Percentiles rank a stretch among this genome's conserved stretches.
phyloP scores from a whole-genome alignment of 108 stramenopile genomes.

The Ochromonas danica region DNA sequence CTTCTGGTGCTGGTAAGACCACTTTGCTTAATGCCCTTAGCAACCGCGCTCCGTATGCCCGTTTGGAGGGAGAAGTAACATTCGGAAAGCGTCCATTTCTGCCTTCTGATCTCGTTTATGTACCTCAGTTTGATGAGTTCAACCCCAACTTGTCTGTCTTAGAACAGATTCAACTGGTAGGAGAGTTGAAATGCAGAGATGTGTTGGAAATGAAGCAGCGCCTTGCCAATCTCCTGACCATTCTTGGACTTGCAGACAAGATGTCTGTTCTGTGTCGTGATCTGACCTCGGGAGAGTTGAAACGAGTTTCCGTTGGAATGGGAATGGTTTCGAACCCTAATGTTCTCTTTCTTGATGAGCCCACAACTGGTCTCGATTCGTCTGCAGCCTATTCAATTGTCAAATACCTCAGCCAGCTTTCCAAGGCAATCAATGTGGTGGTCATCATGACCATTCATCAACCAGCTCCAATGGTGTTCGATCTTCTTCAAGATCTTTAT shows the following conservation, averaged over 20 bases:
- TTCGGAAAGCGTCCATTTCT: conserved; percentile 33
- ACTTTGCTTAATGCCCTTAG: conserved; percentile 45
- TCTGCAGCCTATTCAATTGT: conserved; percentile 45
- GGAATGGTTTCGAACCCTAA: conserved; percentile 45
- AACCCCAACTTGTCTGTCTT: conserved; percentile 40
- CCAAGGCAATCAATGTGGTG: conserved; percentile 40
- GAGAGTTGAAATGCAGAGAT: conserved; percentile 19
- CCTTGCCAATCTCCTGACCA: conserved; percentile 33
- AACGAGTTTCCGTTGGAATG: conserved; percentile 45
- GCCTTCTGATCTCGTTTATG: conserved; percentile 40
- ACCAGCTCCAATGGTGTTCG: conserved; percentile 42
- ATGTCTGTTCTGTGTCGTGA: conserved; percentile 19
- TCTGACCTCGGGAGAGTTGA: conserved; percentile 43
- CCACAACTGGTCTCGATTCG: conserved; percentile 44
- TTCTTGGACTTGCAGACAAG: conserved; percentile 38
- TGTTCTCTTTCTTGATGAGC: conserved; percentile 42
- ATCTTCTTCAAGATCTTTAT: conserved; percentile 45
- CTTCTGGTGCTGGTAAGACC: conserved; percentile 49
- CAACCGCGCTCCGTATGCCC: conserved; percentile 44
- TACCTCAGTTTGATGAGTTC: conserved; percentile 52
- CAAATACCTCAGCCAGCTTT: conserved; percentile 40
- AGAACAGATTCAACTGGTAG: conserved; percentile 43
- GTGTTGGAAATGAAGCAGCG: neutral
- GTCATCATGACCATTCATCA: conserved; percentile 55
- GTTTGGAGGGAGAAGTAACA: conserved; percentile 37